Conservation (phyloP, 805 yeast species). For the Alloascoidea africana region DNA sequence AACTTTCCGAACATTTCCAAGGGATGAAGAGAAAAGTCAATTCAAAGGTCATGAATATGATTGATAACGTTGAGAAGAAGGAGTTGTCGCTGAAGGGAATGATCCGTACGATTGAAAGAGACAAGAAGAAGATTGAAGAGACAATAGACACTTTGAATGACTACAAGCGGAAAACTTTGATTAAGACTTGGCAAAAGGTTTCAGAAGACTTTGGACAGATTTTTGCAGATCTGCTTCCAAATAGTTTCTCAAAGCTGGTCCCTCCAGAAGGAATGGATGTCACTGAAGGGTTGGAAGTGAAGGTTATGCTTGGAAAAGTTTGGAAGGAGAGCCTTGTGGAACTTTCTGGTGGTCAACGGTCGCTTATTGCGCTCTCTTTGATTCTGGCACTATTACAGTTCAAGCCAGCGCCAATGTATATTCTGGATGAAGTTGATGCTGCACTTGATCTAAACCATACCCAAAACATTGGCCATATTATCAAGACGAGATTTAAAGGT, state of each 20-base stretch:
- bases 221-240: conserved; percentile 78
- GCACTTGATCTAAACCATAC: conserved; percentile 95
- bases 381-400: conserved; percentile 86
- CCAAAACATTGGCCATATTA: conserved; percentile 91
- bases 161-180: conserved; percentile 69
- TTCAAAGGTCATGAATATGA: conserved; percentile 77
- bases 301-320: conserved; percentile 76
- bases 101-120: conserved; percentile 80
- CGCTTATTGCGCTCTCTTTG: conserved; percentile 81
- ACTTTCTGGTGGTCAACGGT: conserved; percentile 93
- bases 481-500: conserved; percentile 88
- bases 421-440: conserved; percentile 95
- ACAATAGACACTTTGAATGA: conserved; percentile 74
- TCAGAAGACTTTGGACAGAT: conserved; percentile 81
- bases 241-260: conserved; percentile 78
- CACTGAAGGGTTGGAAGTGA: conserved; percentile 81
- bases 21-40: conserved; percentile 73
- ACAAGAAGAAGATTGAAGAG: conserved; percentile 77
- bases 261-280: conserved; percentile 71
- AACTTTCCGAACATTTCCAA: conserved; percentile 42
- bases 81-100: conserved; percentile 61
- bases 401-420: conserved; percentile 98
- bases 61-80: conserved; percentile 82
- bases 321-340: conserved; percentile 96
- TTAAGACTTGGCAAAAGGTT: conserved; percentile 77